Evolutionary conservation across 2,329 filamentous ascomycete genomes (phyloP), one percentile per base, ranked within the genome.

Genomic region (Diaporthe sp.): DNA sequence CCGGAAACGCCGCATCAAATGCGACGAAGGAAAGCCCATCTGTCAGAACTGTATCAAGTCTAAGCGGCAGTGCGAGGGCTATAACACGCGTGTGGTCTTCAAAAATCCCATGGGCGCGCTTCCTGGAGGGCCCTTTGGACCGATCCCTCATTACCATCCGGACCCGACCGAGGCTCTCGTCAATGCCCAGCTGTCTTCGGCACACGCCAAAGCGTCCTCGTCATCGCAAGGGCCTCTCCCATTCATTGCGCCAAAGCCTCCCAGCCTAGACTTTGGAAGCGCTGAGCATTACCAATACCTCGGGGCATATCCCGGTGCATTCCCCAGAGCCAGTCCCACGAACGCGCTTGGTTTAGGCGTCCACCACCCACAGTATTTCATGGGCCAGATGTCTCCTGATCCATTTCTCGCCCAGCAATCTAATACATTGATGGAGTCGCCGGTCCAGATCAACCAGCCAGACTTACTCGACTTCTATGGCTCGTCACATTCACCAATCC

Each of bases 1-100:
- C 85, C 94, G 97, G 78, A 96, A 94, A 85, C 93, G 97, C 72
- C 94, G 97, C 77, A 98, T 99, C 85, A 99, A 98, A 85, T 99
- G 97, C 84, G 97, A 97, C 77, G 97, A 98, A 83, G 94, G 95
- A 80, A 91, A 93, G 68, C 95, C 95, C 37, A 93, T 90, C 39
- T 97, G 95, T 84, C 92, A 89, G 81, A 97, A 97, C 81, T 97
- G 95, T 85, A 92, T 94, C 85, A 97, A 96, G 81, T 96, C 94
- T 25, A 96, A 96, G 84, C 90, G 95, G 19, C 88, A 92, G 78
- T 97, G 95, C 82, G 94, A 97, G 83, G 95, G 95, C 72, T 97
- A 97, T 83, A 95, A 92, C 79, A 93, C 95, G 82, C 91, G 93
- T 62, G 92, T 97, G 72, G 88, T 95, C 75, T 97, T 96, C 88